Evolutionary conservation across 2,329 filamentous ascomycete genomes (phyloP).

Genomic region (Calonectria pseudoreteaudii): DNA sequence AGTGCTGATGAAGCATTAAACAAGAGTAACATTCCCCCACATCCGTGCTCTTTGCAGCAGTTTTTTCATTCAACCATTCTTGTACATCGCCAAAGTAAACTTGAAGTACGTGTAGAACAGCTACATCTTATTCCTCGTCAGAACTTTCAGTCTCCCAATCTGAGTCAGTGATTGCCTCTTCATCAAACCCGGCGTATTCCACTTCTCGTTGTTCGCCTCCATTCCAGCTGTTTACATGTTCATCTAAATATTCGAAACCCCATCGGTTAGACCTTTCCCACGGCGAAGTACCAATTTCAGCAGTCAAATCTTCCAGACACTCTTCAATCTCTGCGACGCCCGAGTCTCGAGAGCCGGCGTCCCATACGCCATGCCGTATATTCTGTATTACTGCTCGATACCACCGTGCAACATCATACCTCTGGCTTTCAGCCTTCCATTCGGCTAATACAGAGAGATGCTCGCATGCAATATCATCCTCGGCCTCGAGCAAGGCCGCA

Average conservation of each 20-base stretch:
- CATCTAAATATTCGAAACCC: neutral
- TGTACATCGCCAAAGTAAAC: too few species aligned
- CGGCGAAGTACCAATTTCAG: constrained; percentile 8
- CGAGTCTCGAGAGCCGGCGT: neutral
- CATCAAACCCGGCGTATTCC: neutral
- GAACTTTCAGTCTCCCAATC: neutral
- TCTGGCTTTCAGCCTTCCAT: constrained; percentile 11
- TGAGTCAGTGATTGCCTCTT: neutral
- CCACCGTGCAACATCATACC: neutral
- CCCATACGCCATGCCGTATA: constrained; percentile 6
- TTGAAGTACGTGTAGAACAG: too few species aligned
- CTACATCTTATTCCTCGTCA: too few species aligned
- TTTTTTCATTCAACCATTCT: too few species aligned
- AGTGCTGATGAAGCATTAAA: too few species aligned
- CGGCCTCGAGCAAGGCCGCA: neutral
- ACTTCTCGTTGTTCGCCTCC: neutral
- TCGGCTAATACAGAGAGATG: neutral
- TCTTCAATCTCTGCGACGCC: constrained; percentile 14
- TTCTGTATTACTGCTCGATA: constrained; percentile 26
- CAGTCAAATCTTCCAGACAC: constrained; percentile 15
- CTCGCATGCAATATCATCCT: neutral
- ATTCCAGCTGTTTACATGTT: neutral
- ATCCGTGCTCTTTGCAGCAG: too few species aligned
- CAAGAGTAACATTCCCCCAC: too few species aligned
- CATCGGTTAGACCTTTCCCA: neutral